phyloP scores from a whole-genome alignment of 2,329 filamentous ascomycete genomes.

The Ophiostoma fasciatum region DNA sequence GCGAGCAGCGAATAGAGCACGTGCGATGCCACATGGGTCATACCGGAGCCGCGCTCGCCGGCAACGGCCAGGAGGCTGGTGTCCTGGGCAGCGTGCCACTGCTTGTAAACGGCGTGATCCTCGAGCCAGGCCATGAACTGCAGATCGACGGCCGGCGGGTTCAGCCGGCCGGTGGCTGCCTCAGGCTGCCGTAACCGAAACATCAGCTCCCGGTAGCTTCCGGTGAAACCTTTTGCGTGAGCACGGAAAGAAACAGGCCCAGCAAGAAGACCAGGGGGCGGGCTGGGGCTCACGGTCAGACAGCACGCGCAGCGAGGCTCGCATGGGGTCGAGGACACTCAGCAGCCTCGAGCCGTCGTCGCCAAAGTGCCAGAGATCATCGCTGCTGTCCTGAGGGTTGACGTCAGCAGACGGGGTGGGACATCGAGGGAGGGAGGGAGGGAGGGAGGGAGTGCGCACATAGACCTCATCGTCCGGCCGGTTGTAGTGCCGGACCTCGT shows the following conservation, averaged over 20 bases:
- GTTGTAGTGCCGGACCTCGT: background rate
- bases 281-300: too few relatives aligned
- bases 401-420: too few relatives aligned
- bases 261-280: too few relatives aligned
- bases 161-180: background rate
- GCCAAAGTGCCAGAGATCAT: conserved; percentile 3
- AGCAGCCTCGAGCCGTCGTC: background rate
- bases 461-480: background rate
- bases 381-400: too few relatives aligned
- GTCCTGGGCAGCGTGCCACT: background rate
- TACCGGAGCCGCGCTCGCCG: conserved; percentile 1
- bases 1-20: conserved; percentile 1
- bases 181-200: background rate
- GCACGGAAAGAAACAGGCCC: too few relatives aligned
- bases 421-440: too few relatives aligned
- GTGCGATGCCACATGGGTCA: background rate
- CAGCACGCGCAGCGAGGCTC: background rate
- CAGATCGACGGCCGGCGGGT: background rate
- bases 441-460: too few relatives aligned
- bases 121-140: conserved; percentile 1
- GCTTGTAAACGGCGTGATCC: background rate
- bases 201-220: background rate
- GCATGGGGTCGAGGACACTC: background rate
- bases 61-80: background rate
- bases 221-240: too few relatives aligned